These are phyloP conservation scores for Parastagonospora avenae DNA, from an alignment of 2,329 filamentous ascomycete genomes.

Conservation along the genomic window DNA sequence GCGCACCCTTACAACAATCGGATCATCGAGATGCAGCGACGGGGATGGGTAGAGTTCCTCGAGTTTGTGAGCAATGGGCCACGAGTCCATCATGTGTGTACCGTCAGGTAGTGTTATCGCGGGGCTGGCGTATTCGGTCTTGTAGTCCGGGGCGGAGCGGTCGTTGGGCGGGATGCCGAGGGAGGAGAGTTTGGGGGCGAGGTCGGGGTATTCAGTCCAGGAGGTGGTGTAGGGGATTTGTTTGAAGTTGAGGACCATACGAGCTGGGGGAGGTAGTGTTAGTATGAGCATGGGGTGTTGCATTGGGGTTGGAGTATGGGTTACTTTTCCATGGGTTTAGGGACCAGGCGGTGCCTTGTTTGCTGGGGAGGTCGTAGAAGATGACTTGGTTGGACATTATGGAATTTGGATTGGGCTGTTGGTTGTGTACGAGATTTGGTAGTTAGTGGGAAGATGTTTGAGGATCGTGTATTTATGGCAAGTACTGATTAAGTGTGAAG, in stretches of 20 bases:
- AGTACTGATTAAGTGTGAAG: not conserved
- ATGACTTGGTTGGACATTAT: conserved; percentile 51
- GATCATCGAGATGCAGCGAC: conserved; percentile 62
- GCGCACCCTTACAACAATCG: conserved; percentile 54
- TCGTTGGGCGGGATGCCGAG: conserved; percentile 57
- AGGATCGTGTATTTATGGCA: not conserved
- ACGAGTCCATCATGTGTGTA: conserved; percentile 68
- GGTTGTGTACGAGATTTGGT: not conserved
- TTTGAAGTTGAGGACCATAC: conserved; percentile 71
- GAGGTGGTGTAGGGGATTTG: conserved; percentile 68
- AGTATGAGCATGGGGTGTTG: not conserved
- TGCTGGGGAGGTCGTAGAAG: conserved; percentile 68
- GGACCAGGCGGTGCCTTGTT: conserved; percentile 62
- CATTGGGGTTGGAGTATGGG: conserved; percentile 9
- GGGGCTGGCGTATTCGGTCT: conserved; percentile 60
- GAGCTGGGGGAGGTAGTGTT: conserved; percentile 52
- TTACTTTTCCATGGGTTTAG: conserved; percentile 74
- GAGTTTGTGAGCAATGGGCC: conserved; percentile 62
- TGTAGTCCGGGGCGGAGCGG: conserved; percentile 35
- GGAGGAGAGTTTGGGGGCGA: conserved; percentile 61
- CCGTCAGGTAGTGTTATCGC: conserved; percentile 62
- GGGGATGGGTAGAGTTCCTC: conserved; percentile 65
- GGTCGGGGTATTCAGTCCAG: conserved; percentile 72
- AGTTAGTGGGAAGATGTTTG: not conserved
- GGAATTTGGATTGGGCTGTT: not conserved